Conservation (phyloP, 352 stramenopile genomes). For the Pythium volutum region DNA sequence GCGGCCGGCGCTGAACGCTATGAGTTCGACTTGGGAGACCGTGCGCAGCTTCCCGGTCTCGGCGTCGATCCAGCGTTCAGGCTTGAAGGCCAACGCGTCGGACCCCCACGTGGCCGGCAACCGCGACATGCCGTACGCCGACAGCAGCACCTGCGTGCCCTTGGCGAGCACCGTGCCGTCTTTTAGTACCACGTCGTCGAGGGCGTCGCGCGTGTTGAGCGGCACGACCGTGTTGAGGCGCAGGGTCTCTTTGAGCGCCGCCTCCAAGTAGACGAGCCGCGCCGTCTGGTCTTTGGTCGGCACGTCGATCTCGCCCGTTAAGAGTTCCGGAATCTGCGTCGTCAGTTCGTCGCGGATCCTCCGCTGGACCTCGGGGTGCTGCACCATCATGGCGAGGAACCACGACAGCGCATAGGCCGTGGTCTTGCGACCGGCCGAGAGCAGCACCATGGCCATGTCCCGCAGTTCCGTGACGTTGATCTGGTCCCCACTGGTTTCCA, state of each 20-base stretch:
- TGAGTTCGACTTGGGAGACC: conserved; percentile 61
- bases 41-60: conserved; percentile 27
- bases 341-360: conserved; percentile 54
- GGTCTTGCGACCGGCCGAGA: conserved; percentile 70
- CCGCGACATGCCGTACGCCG: conserved; percentile 35
- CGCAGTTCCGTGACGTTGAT: conserved; percentile 36
- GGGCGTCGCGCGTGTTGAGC: conserved; percentile 43
- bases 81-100: conserved; percentile 62
- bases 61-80: conserved; percentile 66
- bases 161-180: conserved; percentile 60
- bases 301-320: conserved; percentile 13
- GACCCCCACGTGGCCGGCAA: conserved; percentile 44
- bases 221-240: conserved; percentile 61
- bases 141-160: conserved; percentile 49
- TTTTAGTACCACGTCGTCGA: conserved; percentile 45
- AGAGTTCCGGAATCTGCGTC: conserved; percentile 35
- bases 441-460: conserved; percentile 72
- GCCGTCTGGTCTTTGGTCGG: conserved; percentile 43
- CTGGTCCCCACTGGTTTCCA: conserved; percentile 5
- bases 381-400: conserved; percentile 75
- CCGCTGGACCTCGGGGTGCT: conserved; percentile 38
- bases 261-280: conserved; percentile 62
- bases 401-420: conserved; percentile 59
- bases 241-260: conserved; percentile 59
- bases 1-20: conserved; percentile 62